These are phyloP conservation scores for Sanghuangporus weigelae DNA, from an alignment of 1,284 basidiomycete genomes.

Conservation along the genomic window DNA sequence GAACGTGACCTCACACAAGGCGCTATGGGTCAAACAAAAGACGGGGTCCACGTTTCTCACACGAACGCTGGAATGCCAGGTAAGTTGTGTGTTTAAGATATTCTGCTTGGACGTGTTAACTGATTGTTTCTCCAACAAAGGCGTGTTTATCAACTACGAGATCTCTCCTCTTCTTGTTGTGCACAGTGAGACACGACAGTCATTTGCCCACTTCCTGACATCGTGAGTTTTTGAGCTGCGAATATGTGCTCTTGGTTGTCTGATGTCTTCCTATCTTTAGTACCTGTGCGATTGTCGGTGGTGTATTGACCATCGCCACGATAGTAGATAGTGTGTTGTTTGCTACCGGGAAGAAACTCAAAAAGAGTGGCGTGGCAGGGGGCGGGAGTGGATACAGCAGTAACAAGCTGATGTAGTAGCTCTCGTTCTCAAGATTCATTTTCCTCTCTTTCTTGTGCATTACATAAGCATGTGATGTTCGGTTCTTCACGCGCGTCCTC, in stretches of 20 bases:
- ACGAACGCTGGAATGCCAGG: constrained; percentile 77
- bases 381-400: constrained; percentile 31
- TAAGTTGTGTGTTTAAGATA: constrained; percentile 25
- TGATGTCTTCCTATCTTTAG: constrained; percentile 35
- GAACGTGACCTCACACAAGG: constrained; percentile 82
- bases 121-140: constrained; percentile 27
- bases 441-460: not conserved
- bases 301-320: constrained; percentile 92
- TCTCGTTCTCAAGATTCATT: not conserved
- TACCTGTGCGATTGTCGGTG: constrained; percentile 96
- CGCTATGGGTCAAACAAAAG: constrained; percentile 52
- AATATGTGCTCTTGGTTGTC: not conserved
- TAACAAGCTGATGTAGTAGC: constrained; percentile 44
- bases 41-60: constrained; percentile 79
- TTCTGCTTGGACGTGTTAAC: not conserved
- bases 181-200: constrained; percentile 87
- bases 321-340: constrained; percentile 90
- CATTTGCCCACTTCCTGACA: constrained; percentile 95
- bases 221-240: constrained; percentile 54
- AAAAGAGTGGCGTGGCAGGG: constrained; percentile 44
- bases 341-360: constrained; percentile 61
- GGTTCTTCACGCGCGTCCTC: too few relatives aligned
- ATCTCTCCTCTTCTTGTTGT: constrained; percentile 96
- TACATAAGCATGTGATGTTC: not conserved
- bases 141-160: constrained; percentile 94